Evolutionary conservation across 73 alveolate genomes (phyloP), one percentile per base, ranked within the genome.

Genomic region (Paraurostyla sp.): DNA sequence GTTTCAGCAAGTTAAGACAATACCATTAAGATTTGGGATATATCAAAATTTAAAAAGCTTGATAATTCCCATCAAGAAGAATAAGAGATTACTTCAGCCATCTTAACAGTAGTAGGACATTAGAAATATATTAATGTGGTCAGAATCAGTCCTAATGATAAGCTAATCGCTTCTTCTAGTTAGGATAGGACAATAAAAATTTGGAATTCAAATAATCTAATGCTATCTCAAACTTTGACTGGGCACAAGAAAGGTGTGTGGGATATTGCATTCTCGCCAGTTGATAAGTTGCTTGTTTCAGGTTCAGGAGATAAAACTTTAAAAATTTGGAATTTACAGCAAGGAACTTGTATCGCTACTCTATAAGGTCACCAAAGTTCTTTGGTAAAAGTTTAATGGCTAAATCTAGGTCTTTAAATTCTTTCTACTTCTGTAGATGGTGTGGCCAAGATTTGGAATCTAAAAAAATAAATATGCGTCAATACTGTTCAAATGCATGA

Each of bases 171-270:
- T 20, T 91, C 99, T 41, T 96, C 98, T 13, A 94, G 99, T 15
- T 94, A 98, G 75, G 99, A 98, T 89, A 95, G 95, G 91, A 68
- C 98, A 20, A 98, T 98, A 23, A 97, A 97, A 76, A 49, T 96
- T 16, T 90, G 97, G 93, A 92, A 73, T 51, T 50, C 97, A 6
- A 54, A 88, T 85, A 91, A 87, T 60, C 88, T 91, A 15, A 87
- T 65, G 68, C 89, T 92, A 23, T 45, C 48, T 40, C 38, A 50
- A 69, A 71, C 71, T 2, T 88, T 98, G 50, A 68, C 84, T 41
- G 99, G 99, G 7, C 99, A 98, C 85, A 98, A 98, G 92, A 94
- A 98, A 91, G 99, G 99, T 18, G 96, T 98, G 15, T 97, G 99
- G 97, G 99, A 98, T 88, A 83, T 97, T 20, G 91, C 92, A 41